phyloP scores from a whole-genome alignment of 176 grass and related monocot genomes.

The Aegilops speltoides region DNA sequence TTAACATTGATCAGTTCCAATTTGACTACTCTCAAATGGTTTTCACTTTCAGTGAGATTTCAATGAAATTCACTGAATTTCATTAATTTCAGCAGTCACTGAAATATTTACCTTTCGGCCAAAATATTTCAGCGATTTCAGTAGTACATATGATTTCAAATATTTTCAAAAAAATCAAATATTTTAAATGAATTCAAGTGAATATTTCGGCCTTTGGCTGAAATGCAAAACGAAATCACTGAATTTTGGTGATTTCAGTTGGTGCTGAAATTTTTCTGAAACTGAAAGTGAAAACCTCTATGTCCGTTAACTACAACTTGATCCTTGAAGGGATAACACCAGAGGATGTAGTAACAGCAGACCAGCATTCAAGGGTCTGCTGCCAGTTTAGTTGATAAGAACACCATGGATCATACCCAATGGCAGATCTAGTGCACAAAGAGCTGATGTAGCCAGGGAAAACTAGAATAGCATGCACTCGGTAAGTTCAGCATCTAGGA shows the following conservation, averaged over 20 bases:
- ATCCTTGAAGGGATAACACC: neutral
- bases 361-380: neutral
- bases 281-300: neutral
- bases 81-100: too few species aligned
- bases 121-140: too few species aligned
- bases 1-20: neutral
- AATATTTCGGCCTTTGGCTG: too few species aligned
- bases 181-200: too few species aligned
- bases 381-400: neutral
- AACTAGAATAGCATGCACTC: neutral
- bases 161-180: too few species aligned
- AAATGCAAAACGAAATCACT: too few species aligned
- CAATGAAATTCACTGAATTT: too few species aligned
- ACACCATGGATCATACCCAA: neutral
- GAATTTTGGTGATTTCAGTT: too few species aligned
- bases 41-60: too few species aligned
- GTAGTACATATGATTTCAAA: too few species aligned
- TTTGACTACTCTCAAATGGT: neutral
- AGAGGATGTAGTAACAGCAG: neutral
- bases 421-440: neutral
- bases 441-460: slow-evolving; percentile 7
- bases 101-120: too few species aligned
- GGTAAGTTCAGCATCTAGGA: neutral
- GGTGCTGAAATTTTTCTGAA: too few species aligned
- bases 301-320: neutral